Evolutionary conservation across 179 eudicot genomes (phyloP), one percentile per base, ranked within the genome.

Genomic region (Dionaea muscipula): DNA sequence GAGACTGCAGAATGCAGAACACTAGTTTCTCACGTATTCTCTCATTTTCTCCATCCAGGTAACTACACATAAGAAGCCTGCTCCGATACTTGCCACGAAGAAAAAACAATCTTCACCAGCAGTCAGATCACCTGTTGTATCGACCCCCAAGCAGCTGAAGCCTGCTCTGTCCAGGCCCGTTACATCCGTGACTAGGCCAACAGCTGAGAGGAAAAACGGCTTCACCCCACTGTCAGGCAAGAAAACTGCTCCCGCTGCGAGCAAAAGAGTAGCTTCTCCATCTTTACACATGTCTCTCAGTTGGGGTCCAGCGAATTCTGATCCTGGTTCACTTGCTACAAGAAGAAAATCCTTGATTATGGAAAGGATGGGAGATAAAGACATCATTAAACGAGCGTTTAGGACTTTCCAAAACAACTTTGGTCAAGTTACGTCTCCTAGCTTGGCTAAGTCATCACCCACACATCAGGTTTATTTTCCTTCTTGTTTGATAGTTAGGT

Each of bases 361-460:
- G 98, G 98, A 91, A 71, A 72, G 61, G 26, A 91, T 91, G 98
- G 98, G 88, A 53, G 96, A 91, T 69, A 91, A 91, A 73, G 98
- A 91, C 48, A 91, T 91, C 44, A 94, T 91, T 22, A 80, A 62
- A 63, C 78, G 96, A 26, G 98, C 94, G 21, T 91, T 91, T 64
- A 84, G 76, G 76, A 51, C 94, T 63, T 91, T 91, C 53, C 80
- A 72, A 52, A 79, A 67, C 59, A 75, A 56, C 33, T 40, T 60
- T 50, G 68, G 58, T 62, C 73, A 74, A 40, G 55, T 39, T n/a
- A 37, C 74, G 61, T 65, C 68, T 49, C 24, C 78, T 37, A 57
- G 56, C 62, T 62, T 64, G 37, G 65, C 48, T 6, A 71, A 55
- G 60, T 55, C 72, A 44, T 58, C 66, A 59, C 33, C 66, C 28